These are phyloP conservation scores for Cyclanthera cordifolia DNA, from an alignment of 306 rosid genomes.

Conservation along the genomic window DNA sequence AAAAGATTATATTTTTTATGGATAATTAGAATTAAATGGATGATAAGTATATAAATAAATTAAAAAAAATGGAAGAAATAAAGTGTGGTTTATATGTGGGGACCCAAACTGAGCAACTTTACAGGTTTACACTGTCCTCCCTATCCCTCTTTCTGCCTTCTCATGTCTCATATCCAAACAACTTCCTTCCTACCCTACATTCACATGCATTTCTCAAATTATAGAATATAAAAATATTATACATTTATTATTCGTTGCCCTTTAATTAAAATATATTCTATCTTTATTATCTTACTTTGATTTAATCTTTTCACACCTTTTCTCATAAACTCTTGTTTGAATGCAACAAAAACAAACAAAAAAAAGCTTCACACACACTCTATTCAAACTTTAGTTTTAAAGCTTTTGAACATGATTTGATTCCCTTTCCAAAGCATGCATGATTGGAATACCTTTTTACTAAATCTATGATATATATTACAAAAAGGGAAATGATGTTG, in stretches of 20 bases:
- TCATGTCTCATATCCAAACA: conserved; percentile 12
- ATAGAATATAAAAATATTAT: neutral
- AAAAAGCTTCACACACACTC: neutral
- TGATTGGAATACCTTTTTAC: neutral
- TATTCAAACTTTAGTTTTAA: neutral
- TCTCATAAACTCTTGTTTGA: neutral
- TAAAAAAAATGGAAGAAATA: too few species aligned
- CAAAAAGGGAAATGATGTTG: neutral
- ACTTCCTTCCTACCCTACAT: neutral
- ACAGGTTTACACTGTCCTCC: conserved; percentile 9
- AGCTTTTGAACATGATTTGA: neutral
- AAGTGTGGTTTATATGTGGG: neutral
- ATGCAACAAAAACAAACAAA: neutral
- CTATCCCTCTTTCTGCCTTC: neutral
- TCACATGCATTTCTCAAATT: conserved; percentile 4
- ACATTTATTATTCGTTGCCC: neutral
- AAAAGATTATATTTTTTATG: too few species aligned
- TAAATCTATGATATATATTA: neutral
- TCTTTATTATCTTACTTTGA: neutral
- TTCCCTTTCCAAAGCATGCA: neutral
- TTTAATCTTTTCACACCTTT: neutral
- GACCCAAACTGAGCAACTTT: neutral
- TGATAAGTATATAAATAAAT: neutral
- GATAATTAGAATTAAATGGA: too few species aligned
- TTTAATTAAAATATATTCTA: neutral